Base-by-base conservation (phyloP, 495 filamentous ascomycete species). In the Endocarpon pusillum region DNA sequence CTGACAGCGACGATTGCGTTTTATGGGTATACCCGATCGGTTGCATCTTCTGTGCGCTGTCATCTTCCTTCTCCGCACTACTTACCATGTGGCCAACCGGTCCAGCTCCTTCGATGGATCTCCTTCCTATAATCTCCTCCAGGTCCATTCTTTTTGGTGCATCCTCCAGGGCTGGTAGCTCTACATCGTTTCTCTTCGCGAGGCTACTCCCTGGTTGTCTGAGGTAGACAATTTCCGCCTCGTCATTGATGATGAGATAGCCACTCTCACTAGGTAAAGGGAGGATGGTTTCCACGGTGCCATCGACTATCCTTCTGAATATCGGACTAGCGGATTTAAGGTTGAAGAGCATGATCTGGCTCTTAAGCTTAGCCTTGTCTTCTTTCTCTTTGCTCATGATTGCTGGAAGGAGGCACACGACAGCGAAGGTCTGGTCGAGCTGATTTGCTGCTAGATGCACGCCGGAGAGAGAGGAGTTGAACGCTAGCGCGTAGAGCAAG, bases 391-490 rank as follows among this genome's bases (percentile, higher is more conserved):
- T 42, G 23, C 45, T 41, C 5, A 51, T 41, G 3, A 66, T 61
- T 5, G 73, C 48, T 4, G 65, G 57, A 17, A 31, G 5, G n/a
- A n/a, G n/a, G n/a, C n/a, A n/a, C n/a, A n/a, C n/a, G 9, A 79
- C 49, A 1, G 75, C 73, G 41, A 79, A 75, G 6, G 64, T 69
- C 3, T 54, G 54, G 15, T 66, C 67, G 14, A 52, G 44, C 15
- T 49, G 42, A 44, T 81, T 70, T 26, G 74, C 57, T 0, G 77
- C 71, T 8, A 85, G 55, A 40, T 76, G 73, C 6, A 64, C 58
- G 12, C 14, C 14, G 28, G 28, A 5, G 5, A 78, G 53, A 7
- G 44, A 36, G 26, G 60, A 41, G 33, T 65, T 66, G 28, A 31
- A 31, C 12, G 12, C 12, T n/a, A 31, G 28, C 5, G 28, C 19